Conservation (phyloP, 768 basidiomycete genomes). For the Collybiopsis luxurians region DNA sequence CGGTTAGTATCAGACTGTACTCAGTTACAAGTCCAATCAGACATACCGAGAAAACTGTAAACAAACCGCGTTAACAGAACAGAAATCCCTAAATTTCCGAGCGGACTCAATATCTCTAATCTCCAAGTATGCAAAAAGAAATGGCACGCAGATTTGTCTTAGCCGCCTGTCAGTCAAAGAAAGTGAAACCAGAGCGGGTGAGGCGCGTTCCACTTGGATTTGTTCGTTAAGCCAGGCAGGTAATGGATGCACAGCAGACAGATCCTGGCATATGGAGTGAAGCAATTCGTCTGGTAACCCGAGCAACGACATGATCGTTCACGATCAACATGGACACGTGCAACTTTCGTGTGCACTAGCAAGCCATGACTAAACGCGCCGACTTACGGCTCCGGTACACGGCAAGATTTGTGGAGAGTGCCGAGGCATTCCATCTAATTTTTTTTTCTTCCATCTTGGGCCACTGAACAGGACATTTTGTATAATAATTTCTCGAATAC, state of each 20-base stretch:
- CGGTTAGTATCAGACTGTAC: too few relatives aligned
- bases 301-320: too few relatives aligned
- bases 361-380: too few relatives aligned
- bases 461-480: too few relatives aligned
- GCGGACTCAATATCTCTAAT: not conserved
- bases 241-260: not conserved
- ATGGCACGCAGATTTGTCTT: not conserved
- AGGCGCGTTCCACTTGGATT: not conserved
- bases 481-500: too few relatives aligned
- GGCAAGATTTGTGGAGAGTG: too few relatives aligned
- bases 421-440: too few relatives aligned
- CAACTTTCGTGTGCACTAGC: too few relatives aligned
- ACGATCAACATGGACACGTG: too few relatives aligned
- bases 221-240: too few relatives aligned
- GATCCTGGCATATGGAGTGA: not conserved
- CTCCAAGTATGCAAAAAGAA: not conserved
- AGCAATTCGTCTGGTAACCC: not conserved
- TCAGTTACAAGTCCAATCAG: not conserved
- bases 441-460: too few relatives aligned
- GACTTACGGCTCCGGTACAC: too few relatives aligned
- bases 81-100: not conserved
- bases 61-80: not conserved
- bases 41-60: not conserved
- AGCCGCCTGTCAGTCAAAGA: not conserved
- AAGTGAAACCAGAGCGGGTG: not conserved